These are phyloP conservation scores for Astrocystis sublimbata DNA, from an alignment of 495 filamentous ascomycete species.

Conservation along the genomic window DNA sequence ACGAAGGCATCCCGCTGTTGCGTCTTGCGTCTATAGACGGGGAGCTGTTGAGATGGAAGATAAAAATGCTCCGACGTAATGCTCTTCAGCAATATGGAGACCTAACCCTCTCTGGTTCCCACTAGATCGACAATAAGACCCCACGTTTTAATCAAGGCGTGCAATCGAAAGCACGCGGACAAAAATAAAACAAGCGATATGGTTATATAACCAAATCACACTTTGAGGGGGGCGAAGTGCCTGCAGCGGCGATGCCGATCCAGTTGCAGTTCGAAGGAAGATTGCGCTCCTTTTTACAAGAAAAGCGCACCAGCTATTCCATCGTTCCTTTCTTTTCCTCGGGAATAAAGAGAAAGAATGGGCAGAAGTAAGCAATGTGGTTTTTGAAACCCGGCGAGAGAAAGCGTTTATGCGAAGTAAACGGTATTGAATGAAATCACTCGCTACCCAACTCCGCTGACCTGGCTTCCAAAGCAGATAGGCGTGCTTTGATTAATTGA, in stretches of 20 bases:
- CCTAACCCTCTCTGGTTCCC: not conserved
- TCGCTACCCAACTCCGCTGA: not conserved
- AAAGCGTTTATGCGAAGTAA: not conserved
- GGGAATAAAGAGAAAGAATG: not conserved
- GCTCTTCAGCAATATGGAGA: conserved; percentile 2
- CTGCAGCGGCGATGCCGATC: conserved; percentile 15
- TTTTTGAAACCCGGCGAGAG: not conserved
- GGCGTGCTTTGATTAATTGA: not conserved
- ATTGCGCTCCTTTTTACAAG: not conserved
- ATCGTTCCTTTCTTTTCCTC: not conserved
- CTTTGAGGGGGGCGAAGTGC: not conserved
- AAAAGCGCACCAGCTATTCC: not conserved
- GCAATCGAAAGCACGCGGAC: not conserved
- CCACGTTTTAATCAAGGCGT: conserved; percentile 7
- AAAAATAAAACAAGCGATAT: not conserved
- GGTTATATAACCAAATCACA: not conserved
- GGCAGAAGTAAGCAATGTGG: not conserved
- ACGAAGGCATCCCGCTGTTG: conserved; percentile 45
- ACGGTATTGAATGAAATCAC: not conserved
- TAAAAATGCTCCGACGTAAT: conserved; percentile 8
- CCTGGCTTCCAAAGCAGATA: not conserved
- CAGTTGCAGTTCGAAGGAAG: not conserved
- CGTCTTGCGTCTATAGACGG: not conserved
- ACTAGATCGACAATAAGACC: conserved; percentile 1
- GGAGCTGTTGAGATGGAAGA: conserved; percentile 5